These are phyloP conservation scores for Parachaetomium inaequale DNA, from an alignment of 495 filamentous ascomycete genomes.

Conservation along the genomic window DNA sequence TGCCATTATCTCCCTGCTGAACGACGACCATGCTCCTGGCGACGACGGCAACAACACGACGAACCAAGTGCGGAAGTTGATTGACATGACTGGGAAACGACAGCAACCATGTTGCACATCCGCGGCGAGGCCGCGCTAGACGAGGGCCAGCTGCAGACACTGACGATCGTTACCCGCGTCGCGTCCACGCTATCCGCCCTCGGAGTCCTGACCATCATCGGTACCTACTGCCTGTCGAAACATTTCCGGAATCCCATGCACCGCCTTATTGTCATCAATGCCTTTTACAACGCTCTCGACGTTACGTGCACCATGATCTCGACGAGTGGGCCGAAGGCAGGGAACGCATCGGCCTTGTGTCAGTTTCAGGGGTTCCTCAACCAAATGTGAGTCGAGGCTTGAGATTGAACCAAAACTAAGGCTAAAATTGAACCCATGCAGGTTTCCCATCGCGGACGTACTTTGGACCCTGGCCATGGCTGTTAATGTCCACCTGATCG, in stretches of 20 bases:
- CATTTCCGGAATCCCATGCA: conserved; percentile 49
- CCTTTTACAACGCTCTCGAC: conserved; percentile 46
- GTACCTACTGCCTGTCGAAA: conserved; percentile 36
- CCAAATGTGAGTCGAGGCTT: conserved; percentile 39
- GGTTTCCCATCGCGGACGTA: conserved; percentile 50
- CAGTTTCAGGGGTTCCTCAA: conserved; percentile 49
- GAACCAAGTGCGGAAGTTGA: not conserved
- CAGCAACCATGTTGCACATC: conserved; percentile 19
- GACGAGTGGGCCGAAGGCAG: conserved; percentile 37
- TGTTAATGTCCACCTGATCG: conserved; percentile 44
- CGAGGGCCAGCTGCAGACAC: conserved; percentile 27
- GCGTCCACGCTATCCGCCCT: conserved; percentile 40
- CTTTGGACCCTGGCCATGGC: conserved; percentile 50
- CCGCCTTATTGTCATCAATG: conserved; percentile 47
- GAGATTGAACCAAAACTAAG: not conserved
- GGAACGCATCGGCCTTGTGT: conserved; percentile 40
- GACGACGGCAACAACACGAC: not conserved
- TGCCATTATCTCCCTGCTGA: not conserved
- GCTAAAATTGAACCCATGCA: conserved; percentile 11
- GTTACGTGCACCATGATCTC: conserved; percentile 48
- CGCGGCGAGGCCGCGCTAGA: conserved; percentile 29
- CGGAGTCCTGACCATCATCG: conserved; percentile 42
- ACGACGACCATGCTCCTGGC: not conserved
- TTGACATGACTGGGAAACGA: not conserved
- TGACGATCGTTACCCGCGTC: conserved; percentile 38